Percentiles rank a stretch among this genome's conserved stretches.
Evolutionary conservation across 2,329 filamentous ascomycete species (phyloP).

Genomic region (Exophiala sp.): DNA sequence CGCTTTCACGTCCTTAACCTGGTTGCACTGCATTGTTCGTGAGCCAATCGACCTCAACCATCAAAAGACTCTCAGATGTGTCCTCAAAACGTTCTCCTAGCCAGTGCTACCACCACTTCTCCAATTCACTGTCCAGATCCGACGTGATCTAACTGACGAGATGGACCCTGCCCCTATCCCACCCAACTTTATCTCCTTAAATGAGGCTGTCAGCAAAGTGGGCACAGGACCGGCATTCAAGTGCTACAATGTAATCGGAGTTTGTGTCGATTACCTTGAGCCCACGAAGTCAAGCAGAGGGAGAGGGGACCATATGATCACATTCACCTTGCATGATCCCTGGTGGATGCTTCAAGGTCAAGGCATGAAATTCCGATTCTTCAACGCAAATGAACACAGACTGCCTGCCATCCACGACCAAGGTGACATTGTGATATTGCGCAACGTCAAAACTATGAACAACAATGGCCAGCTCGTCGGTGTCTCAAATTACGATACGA

Average conservation of each 20-base stretch:
- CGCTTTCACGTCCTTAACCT: too few species aligned
- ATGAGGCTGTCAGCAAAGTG: constrained; percentile 23
- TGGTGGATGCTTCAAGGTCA: constrained; percentile 45
- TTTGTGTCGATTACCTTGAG: constrained; percentile 63
- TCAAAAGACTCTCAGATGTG: too few species aligned
- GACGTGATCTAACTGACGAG: constrained; percentile 13
- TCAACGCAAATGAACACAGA: constrained; percentile 46
- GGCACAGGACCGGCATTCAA: background rate
- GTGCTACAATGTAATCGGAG: constrained; percentile 56
- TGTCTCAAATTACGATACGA: constrained; percentile 10
- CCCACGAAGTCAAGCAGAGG: constrained; percentile 50
- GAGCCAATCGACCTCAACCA: too few species aligned
- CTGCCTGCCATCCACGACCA: constrained; percentile 46
- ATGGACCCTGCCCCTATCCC: constrained; percentile 30
- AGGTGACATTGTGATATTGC: constrained; percentile 65
- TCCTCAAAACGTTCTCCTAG: too few species aligned
- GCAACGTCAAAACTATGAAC: constrained; percentile 48
- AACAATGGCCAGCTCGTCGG: constrained; percentile 7
- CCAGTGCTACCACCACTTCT: background rate
- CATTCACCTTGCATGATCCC: constrained; percentile 59
- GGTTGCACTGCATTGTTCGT: too few species aligned
- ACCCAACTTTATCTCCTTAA: constrained; percentile 46
- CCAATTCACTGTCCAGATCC: background rate
- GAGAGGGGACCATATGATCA: constrained; percentile 61
- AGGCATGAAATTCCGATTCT: constrained; percentile 56